Evolutionary conservation across 352 stramenopile species (phyloP).

Genomic region (Pythium aquatile): DNA sequence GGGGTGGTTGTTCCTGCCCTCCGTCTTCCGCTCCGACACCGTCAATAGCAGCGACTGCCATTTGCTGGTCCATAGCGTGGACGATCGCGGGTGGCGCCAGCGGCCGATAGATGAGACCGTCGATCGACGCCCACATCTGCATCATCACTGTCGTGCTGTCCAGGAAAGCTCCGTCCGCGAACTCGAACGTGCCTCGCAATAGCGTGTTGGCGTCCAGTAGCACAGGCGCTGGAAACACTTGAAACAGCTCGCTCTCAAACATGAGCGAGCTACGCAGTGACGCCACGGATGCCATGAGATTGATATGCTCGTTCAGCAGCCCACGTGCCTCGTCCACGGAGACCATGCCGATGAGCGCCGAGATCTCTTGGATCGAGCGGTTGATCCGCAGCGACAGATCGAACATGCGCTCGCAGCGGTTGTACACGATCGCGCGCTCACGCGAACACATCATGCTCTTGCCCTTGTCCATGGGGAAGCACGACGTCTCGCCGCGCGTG

Average conservation of each 20-base stretch:
- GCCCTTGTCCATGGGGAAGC: slow-evolving; percentile 50
- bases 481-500: slow-evolving; percentile 63
- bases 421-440: slow-evolving; percentile 77
- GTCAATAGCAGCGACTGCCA: background rate
- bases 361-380: slow-evolving; percentile 85
- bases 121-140: slow-evolving; percentile 82
- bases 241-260: slow-evolving; percentile 85
- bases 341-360: slow-evolving; percentile 76
- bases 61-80: slow-evolving; percentile 20
- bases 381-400: slow-evolving; percentile 87
- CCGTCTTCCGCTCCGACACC: background rate
- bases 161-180: slow-evolving; percentile 52
- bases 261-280: slow-evolving; percentile 72
- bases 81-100: slow-evolving; percentile 68
- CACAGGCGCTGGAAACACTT: slow-evolving; percentile 79
- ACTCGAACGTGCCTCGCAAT: slow-evolving; percentile 57
- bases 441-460: slow-evolving; percentile 75
- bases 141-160: slow-evolving; percentile 80
- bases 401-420: slow-evolving; percentile 85
- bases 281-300: slow-evolving; percentile 78
- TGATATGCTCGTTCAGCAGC: slow-evolving; percentile 82
- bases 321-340: slow-evolving; percentile 74
- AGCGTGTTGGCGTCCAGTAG: slow-evolving; percentile 78
- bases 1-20: background rate
- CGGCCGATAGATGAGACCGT: slow-evolving; percentile 76